A percentile compares a stretch with the other conserved stretches of the same genome.
Evolutionary conservation across 257 asterid genomes (phyloP).

Genomic region (Solanum pinnatisectum): DNA sequence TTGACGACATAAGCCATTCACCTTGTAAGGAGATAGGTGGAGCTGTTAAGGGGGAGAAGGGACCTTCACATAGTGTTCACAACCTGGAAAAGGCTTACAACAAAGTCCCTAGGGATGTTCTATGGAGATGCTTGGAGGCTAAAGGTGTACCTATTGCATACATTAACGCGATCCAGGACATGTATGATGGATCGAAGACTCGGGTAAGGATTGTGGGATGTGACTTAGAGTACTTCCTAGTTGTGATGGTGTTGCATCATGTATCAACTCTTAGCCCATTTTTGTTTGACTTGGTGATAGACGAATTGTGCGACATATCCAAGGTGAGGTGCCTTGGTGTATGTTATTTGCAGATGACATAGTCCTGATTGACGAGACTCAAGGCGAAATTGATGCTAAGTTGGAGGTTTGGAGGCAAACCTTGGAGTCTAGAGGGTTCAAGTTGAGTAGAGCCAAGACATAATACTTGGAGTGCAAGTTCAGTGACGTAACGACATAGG

Average conservation of each 20-base stretch:
- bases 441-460: not conserved
- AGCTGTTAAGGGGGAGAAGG: not conserved
- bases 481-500: not conserved
- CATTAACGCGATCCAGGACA: not conserved
- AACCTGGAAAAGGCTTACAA: not conserved
- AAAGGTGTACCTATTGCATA: not conserved
- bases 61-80: not conserved
- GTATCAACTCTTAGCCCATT: not conserved
- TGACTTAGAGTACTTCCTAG: not conserved
- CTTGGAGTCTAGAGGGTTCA: not conserved
- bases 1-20: not conserved
- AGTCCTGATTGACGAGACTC: not conserved
- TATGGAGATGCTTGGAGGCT: not conserved
- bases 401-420: not conserved
- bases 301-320: not conserved
- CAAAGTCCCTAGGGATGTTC: not conserved
- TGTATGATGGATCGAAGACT: not conserved
- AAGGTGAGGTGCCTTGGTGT: not conserved
- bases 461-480: not conserved
- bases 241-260: not conserved
- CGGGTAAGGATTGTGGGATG: not conserved
- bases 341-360: not conserved
- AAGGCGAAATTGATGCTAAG: not conserved
- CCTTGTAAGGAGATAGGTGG: not conserved
- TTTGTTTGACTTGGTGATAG: not conserved